Percentiles rank a stretch among this genome's conserved stretches.
These are phyloP conservation scores for Metschnikowia continentalis DNA, from an alignment of 805 yeast genomes.

Conservation along the genomic window DNA sequence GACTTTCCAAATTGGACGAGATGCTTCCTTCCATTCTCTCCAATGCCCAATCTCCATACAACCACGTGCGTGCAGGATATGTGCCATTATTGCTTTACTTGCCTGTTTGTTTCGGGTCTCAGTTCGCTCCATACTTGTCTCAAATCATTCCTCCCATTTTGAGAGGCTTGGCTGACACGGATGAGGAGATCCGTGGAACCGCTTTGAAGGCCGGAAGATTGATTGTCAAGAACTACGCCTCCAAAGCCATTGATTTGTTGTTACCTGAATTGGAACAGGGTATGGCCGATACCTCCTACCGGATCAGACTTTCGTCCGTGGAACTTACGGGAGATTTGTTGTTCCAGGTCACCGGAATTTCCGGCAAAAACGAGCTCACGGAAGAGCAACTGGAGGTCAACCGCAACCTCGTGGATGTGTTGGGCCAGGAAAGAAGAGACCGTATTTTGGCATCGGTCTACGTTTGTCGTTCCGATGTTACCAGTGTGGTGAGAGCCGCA, in stretches of 20 bases:
- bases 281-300: slow-evolving; percentile 70
- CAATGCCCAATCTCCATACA: slow-evolving; percentile 62
- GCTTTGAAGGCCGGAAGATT: slow-evolving; percentile 91
- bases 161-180: slow-evolving; percentile 84
- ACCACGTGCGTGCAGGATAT: slow-evolving; percentile 83
- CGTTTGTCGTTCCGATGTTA: slow-evolving; percentile 88
- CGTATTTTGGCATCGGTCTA: slow-evolving; percentile 80
- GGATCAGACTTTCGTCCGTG: slow-evolving; percentile 90
- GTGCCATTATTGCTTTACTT: slow-evolving; percentile 84
- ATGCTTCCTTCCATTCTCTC: slow-evolving; percentile 74
- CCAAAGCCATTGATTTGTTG: slow-evolving; percentile 85
- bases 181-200: slow-evolving; percentile 82
- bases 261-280: slow-evolving; percentile 94
- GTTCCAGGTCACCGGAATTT: slow-evolving; percentile 89
- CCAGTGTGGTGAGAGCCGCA: slow-evolving; percentile 82
- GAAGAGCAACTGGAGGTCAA: slow-evolving; percentile 57
- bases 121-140: slow-evolving; percentile 83
- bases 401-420: slow-evolving; percentile 59
- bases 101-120: slow-evolving; percentile 92
- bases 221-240: slow-evolving; percentile 86
- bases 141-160: slow-evolving; percentile 88
- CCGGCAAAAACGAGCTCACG: slow-evolving; percentile 66
- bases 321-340: slow-evolving; percentile 93
- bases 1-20: slow-evolving; percentile 83
- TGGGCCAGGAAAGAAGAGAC: slow-evolving; percentile 88